Conservation (phyloP, 2,329 filamentous ascomycete species). For the Emergomyces pasteurianus region DNA sequence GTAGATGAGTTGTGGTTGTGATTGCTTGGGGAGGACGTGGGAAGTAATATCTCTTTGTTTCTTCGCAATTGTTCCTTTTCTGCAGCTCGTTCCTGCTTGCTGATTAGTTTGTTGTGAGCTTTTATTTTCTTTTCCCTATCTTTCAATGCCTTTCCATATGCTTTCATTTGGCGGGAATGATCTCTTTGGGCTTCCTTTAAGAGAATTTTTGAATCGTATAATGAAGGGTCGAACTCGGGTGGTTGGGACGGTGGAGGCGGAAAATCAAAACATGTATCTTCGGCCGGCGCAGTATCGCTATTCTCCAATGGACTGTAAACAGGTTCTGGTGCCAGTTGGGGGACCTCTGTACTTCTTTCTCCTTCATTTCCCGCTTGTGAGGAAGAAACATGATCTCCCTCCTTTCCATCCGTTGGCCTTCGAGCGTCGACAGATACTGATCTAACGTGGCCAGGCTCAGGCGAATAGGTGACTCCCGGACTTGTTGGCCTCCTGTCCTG, state of each 20-base stretch:
- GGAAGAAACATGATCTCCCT: background rate
- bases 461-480: background rate
- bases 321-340: background rate
- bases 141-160: conserved; percentile 55
- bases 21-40: background rate
- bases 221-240: conserved; percentile 43
- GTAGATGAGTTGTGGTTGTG: background rate
- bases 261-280: background rate
- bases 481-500: background rate
- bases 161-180: conserved; percentile 48
- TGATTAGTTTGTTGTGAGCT: conserved; percentile 15
- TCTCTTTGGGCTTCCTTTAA: conserved; percentile 60
- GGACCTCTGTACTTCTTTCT: background rate
- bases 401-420: conserved; percentile 20
- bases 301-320: background rate
- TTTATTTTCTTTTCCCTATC: conserved; percentile 50
- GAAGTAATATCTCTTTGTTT: conserved; percentile 10
- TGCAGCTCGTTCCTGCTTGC: conserved; percentile 14
- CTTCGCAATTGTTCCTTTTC: conserved; percentile 22
- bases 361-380: background rate
- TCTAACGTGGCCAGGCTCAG: background rate
- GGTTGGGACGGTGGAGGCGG: conserved; percentile 44
- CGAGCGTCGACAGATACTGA: conserved; percentile 24
- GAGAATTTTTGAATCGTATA: conserved; percentile 51
- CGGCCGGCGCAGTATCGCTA: background rate